These are phyloP conservation scores for Colletotrichum filicis DNA, from an alignment of 2,329 filamentous ascomycete species.

Conservation along the genomic window DNA sequence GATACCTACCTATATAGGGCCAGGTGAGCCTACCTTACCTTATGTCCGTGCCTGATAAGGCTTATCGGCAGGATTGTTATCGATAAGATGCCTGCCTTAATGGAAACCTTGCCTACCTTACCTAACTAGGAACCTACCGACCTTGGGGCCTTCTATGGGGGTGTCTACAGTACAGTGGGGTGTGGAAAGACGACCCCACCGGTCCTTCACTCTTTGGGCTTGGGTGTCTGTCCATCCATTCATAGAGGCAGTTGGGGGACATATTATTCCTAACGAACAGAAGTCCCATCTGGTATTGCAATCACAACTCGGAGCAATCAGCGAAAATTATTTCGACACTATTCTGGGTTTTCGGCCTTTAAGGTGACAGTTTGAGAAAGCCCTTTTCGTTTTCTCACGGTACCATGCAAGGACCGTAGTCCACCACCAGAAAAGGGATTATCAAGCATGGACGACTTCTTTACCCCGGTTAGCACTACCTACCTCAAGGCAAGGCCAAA, in stretches of 20 bases:
- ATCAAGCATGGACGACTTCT: constrained; percentile 63
- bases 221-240: neutral
- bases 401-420: neutral
- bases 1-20: constrained; percentile 1
- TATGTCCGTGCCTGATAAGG: constrained; percentile 11
- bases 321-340: neutral
- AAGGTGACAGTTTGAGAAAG: neutral
- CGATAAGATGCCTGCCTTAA: neutral
- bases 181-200: neutral
- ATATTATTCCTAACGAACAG: neutral
- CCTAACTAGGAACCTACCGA: too few relatives aligned
- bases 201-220: neutral
- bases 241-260: neutral
- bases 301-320: neutral
- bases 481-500: constrained; percentile 54
- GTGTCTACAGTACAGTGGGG: constrained; percentile 4
- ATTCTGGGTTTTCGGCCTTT: neutral
- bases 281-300: neutral
- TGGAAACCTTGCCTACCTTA: too few relatives aligned
- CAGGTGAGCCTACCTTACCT: neutral
- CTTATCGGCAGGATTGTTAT: constrained; percentile 3
- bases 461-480: constrained; percentile 64
- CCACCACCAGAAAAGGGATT: neutral
- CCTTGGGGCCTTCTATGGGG: neutral
- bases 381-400: neutral